phyloP scores from a whole-genome alignment of 1,284 basidiomycete species.

The Violaceomyces palustris region DNA sequence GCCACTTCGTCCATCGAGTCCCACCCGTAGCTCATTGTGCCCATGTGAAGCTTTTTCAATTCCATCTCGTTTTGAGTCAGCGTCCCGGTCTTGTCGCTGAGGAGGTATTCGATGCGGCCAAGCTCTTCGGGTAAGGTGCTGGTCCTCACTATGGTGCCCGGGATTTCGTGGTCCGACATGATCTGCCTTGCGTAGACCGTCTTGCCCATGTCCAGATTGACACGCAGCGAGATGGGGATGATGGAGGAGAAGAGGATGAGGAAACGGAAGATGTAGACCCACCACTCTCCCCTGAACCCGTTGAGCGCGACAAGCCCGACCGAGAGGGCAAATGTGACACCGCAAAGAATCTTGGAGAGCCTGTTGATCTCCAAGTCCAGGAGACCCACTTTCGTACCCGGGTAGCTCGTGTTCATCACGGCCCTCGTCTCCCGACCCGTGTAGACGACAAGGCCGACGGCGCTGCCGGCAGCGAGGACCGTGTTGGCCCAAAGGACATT shows the following conservation, averaged over 20 bases:
- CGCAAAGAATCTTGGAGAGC: constrained; percentile 93
- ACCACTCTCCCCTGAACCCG: constrained; percentile 92
- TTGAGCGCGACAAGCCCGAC: constrained; percentile 88
- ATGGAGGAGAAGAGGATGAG: constrained; percentile 97
- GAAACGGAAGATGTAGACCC: constrained; percentile 92
- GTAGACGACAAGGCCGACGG: constrained; percentile 86
- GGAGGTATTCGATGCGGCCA: constrained; percentile 87
- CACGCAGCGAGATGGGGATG: constrained; percentile 96
- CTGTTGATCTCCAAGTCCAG: constrained; percentile 92
- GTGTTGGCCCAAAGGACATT: constrained; percentile 97
- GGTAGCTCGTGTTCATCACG: constrained; percentile 98
- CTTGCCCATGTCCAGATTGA: constrained; percentile 99
- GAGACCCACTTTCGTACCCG: constrained; percentile 87
- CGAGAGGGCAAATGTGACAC: constrained; percentile 86
- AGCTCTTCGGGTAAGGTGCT: constrained; percentile 95
- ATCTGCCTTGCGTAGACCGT: constrained; percentile 95
- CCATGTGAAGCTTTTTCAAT: constrained; percentile 96
- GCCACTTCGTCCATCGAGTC: constrained; percentile 98
- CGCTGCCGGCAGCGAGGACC: constrained; percentile 88
- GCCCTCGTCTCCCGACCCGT: constrained; percentile 91
- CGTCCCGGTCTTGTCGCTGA: constrained; percentile 97
- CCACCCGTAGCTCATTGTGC: constrained; percentile 91
- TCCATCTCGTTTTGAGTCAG: constrained; percentile 99
- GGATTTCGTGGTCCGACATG: constrained; percentile 86
- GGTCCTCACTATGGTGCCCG: constrained; percentile 89